phyloP scores from a whole-genome alignment of 495 filamentous ascomycete genomes.

The Amorphotheca resinae region DNA sequence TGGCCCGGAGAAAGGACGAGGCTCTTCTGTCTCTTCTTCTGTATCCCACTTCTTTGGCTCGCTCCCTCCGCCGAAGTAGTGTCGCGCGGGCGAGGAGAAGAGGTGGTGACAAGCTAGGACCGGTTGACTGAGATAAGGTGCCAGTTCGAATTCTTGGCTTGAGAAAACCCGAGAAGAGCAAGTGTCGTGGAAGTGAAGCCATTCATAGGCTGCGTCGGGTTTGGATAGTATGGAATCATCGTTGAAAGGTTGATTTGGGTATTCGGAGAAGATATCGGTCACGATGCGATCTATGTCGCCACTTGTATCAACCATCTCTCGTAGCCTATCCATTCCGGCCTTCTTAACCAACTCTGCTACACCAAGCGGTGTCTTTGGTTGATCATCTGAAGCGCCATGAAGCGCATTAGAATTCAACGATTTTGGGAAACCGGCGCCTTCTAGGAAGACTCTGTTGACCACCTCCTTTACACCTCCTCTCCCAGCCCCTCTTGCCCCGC shows the following conservation, averaged over 20 bases:
- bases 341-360: conserved; percentile 68
- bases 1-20: conserved; percentile 66
- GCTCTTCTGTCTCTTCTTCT: conserved; percentile 39
- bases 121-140: conserved; percentile 71
- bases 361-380: conserved; percentile 38
- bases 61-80: conserved; percentile 21
- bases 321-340: conserved; percentile 63
- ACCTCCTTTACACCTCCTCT: conserved; percentile 72
- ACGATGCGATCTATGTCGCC: conserved; percentile 82
- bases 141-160: conserved; percentile 79
- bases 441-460: conserved; percentile 72
- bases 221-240: conserved; percentile 88
- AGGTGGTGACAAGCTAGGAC: conserved; percentile 84
- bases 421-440: conserved; percentile 65
- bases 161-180: conserved; percentile 62
- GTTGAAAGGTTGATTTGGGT: conserved; percentile 76
- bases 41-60: conserved; percentile 34
- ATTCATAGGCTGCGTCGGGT: conserved; percentile 75
- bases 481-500: conserved; percentile 53
- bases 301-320: conserved; percentile 78
- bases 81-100: conserved; percentile 51
- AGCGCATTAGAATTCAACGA: conserved; percentile 12
- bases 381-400: conserved; percentile 24
- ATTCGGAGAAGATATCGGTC: conserved; percentile 65
- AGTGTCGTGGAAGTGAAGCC: conserved; percentile 86